phyloP scores from a whole-genome alignment of 202 grass and related monocot genomes.

The Zizania palustris region DNA sequence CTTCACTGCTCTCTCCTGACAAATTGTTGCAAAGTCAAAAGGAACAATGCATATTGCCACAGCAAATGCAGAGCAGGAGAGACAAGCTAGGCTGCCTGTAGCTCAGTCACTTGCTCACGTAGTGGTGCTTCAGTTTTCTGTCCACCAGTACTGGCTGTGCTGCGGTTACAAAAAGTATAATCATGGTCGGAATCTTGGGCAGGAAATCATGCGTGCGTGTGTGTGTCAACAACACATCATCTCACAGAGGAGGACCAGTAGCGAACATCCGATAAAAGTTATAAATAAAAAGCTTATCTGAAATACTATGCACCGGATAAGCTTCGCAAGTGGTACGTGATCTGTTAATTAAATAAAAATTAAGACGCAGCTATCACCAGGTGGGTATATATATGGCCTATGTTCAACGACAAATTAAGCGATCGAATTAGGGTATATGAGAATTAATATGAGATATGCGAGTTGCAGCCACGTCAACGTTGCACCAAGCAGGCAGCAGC shows the following conservation, averaged over 20 bases:
- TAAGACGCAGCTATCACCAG: constrained; percentile 33
- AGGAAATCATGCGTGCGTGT: background rate
- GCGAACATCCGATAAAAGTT: too few species aligned
- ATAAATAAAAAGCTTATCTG: background rate
- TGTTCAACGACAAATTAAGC: constrained; percentile 1
- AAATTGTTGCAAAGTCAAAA: background rate
- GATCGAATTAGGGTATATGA: background rate
- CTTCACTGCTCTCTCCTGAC: background rate
- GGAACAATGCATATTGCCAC: background rate
- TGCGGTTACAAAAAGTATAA: background rate
- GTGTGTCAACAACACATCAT: constrained; percentile 9
- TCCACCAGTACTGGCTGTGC: background rate
- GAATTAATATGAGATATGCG: background rate
- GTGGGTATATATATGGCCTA: background rate
- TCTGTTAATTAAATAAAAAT: background rate
- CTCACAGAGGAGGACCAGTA: background rate
- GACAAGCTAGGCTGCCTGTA: too few species aligned
- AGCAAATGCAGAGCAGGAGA: background rate
- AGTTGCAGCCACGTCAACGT: background rate
- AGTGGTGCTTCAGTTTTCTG: background rate
- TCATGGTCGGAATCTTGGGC: constrained; percentile 9
- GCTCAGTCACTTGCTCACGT: background rate
- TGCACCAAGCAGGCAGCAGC: background rate
- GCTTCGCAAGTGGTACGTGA: background rate
- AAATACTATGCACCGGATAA: too few species aligned